phyloP scores from a whole-genome alignment of 139 green algal genomes.

The Chlamydomonas schloesseri region DNA sequence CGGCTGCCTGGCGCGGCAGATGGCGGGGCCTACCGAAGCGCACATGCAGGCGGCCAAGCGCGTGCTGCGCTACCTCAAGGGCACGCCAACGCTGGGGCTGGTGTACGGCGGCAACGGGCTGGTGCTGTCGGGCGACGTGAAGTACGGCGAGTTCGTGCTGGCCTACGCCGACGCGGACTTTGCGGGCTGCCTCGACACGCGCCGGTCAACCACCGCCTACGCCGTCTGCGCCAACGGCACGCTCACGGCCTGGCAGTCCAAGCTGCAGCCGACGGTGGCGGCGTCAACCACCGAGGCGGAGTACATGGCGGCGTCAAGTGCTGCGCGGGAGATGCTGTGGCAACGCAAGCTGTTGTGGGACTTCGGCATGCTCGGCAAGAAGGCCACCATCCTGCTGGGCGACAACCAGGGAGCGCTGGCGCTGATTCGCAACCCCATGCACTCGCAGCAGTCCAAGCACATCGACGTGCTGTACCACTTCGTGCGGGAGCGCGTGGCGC shows the following conservation, averaged over 20 bases:
- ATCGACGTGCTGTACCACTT: too few species aligned
- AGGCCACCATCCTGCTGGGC: too few species aligned
- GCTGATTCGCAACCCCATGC: too few species aligned
- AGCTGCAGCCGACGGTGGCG: too few species aligned
- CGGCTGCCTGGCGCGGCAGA: neutral
- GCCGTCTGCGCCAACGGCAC: neutral
- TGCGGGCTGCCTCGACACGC: neutral
- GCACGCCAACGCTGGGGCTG: neutral
- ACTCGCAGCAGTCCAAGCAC: too few species aligned
- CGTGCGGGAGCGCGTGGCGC: too few species aligned
- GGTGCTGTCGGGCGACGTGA: too few species aligned
- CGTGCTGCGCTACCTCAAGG: neutral
- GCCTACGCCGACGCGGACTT: neutral
- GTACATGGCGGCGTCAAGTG: too few species aligned
- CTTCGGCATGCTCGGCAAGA: too few species aligned
- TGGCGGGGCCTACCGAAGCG: neutral
- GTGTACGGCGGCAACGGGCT: neutral
- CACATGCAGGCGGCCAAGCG: neutral
- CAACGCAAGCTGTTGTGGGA: neutral
- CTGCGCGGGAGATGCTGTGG: neutral
- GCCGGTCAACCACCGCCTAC: constrained; percentile 30
- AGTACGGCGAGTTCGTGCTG: neutral
- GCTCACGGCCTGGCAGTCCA: too few species aligned
- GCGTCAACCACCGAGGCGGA: too few species aligned
- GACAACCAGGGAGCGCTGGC: too few species aligned